Base-by-base conservation (phyloP, 2,329 filamentous ascomycete species). In the Sporothrix globosa region DNA sequence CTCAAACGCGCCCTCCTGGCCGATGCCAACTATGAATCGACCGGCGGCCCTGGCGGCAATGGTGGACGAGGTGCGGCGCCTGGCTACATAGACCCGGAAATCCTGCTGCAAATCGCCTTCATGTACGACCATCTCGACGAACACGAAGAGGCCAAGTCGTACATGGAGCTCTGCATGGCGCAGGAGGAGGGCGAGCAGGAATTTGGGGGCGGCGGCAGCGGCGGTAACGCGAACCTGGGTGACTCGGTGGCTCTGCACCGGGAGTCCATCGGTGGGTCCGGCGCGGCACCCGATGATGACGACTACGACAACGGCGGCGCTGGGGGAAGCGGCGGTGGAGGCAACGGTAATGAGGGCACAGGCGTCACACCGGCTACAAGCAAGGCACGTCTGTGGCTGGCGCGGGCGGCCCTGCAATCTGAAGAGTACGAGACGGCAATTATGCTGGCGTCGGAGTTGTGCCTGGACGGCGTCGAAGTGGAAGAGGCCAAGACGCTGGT, bases 401-500 rank as follows among this genome's bases (percentile, higher is more conserved):
- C 96, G 19, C 88, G 89, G 70, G 91, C 90, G 81, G 91, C 93
- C 14, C 91, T 97, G 82, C 86, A 87, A 50, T 87, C 86, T 13
- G 89, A 89, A 52, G 93, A 97, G 79, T 92, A 92, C 75, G 83
- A 85, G 44, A 87, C 91, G 24, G 92, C 93, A 4, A 91, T 91
- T 80, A 88, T 92, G 73, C 82, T 98, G 54, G 94, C 93, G 0
- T 93, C 90, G 72, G 96, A 99, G 80, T 83, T 99, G 60, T 97
- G 94, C 78, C 93, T 97, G 80, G 96, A 99, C 80, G 96, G 96
- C 0, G 90, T 96, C 34, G 96, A 98, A 80, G 93, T 98, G 2
- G 96, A 99, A 78, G 96, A 99, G 80, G 96, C 96, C 39, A 98
- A 98, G 81, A 93, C 93, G 3, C 82, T 98, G 75, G 91, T 97